phyloP scores from a whole-genome alignment of 2,329 filamentous ascomycete species.

The Colletotrichum tropicale region DNA sequence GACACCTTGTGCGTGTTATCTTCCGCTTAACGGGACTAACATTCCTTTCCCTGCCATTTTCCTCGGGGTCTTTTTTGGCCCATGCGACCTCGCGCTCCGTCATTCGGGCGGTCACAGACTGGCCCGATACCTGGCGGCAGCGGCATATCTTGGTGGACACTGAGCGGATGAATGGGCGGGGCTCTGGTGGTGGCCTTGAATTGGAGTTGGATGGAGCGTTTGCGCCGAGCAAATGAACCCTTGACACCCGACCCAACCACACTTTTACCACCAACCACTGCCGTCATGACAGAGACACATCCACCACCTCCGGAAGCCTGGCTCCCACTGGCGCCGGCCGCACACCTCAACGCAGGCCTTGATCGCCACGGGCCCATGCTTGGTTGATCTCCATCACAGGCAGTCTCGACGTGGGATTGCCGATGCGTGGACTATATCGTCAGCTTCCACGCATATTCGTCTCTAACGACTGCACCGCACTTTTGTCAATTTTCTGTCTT shows the following conservation, averaged over 20 bases:
- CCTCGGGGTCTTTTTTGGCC: background rate
- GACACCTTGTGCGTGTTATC: background rate
- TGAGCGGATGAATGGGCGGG: background rate
- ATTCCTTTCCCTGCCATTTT: background rate
- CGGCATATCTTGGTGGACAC: background rate
- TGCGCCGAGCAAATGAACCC: background rate
- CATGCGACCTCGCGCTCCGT: background rate
- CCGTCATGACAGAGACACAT: background rate
- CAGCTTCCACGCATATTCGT: background rate
- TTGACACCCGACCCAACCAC: background rate
- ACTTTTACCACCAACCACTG: conserved; percentile 1
- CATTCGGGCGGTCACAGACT: background rate
- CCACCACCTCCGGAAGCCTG: background rate
- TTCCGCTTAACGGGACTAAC: background rate
- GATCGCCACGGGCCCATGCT: background rate
- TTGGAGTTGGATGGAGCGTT: background rate
- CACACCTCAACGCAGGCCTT: background rate
- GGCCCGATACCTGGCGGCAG: background rate
- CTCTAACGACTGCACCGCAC: background rate
- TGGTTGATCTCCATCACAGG: background rate
- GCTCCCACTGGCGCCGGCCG: background rate
- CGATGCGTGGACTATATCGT: background rate
- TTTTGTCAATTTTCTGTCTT: background rate
- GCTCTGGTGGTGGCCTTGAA: background rate
- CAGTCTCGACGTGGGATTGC: background rate